These are phyloP conservation scores for Stereum hirsutum DNA, from an alignment of 1,284 basidiomycete genomes.

Conservation along the genomic window DNA sequence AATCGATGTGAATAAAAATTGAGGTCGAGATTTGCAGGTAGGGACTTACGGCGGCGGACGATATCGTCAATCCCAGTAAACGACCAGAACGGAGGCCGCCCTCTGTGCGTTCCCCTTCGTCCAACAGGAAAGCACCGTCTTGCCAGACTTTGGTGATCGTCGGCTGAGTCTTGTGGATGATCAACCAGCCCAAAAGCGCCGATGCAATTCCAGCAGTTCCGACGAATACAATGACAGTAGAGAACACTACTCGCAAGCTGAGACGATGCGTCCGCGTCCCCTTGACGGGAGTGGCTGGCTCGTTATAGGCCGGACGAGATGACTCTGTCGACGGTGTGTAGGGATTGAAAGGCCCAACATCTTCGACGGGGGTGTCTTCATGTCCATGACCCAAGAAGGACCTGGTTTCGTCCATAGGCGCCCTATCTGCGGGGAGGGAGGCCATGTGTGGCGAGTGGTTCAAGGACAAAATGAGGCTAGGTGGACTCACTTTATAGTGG, in stretches of 20 bases:
- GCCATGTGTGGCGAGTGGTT: too few relatives aligned
- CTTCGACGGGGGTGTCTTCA: too few relatives aligned
- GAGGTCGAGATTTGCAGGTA: neutral
- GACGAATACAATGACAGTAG: conserved; percentile 15
- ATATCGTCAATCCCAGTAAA: conserved; percentile 1
- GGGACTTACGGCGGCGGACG: conserved; percentile 1
- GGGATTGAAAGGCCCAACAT: too few relatives aligned
- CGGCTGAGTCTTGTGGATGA: neutral
- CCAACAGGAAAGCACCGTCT: conserved; percentile 1
- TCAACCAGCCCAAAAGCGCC: neutral
- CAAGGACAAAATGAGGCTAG: too few relatives aligned
- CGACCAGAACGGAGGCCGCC: neutral
- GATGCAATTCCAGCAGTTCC: neutral
- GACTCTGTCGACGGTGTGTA: too few relatives aligned
- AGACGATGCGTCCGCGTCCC: too few relatives aligned
- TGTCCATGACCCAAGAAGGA: too few relatives aligned
- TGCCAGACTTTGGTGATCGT: neutral
- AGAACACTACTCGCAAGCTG: conserved; percentile 4
- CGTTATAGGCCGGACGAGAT: too few relatives aligned
- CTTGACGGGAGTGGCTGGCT: too few relatives aligned
- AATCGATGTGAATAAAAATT: neutral
- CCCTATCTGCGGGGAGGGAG: too few relatives aligned
- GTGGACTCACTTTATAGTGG: too few relatives aligned
- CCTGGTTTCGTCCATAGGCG: too few relatives aligned
- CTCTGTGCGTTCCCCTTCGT: neutral